Conservation (phyloP, 2,329 filamentous ascomycete species). For the Neonectria punicea region DNA sequence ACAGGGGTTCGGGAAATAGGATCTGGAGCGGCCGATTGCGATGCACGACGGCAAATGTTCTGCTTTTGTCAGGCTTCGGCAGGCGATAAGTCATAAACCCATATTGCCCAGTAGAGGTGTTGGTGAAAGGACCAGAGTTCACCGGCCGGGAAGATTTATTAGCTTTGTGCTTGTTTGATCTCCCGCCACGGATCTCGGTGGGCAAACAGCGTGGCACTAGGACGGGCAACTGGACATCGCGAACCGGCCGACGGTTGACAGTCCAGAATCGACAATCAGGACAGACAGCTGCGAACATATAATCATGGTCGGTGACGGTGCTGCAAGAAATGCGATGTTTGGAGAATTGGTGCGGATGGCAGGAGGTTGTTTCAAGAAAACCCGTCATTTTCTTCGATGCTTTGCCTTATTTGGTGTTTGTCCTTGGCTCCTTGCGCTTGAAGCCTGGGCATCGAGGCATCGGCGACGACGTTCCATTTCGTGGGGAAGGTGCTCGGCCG, state of each 20-base stretch:
- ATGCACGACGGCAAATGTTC: constrained; percentile 2
- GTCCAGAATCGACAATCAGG: not conserved
- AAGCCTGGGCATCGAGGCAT: not conserved
- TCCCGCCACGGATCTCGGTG: constrained; percentile 19
- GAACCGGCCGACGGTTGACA: not conserved
- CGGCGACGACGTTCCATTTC: not conserved
- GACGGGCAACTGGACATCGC: constrained; percentile 1
- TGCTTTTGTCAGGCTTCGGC: not conserved
- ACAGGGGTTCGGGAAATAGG: not conserved
- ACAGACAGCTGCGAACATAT: not conserved
- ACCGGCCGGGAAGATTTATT: not conserved
- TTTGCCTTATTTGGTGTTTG: not conserved
- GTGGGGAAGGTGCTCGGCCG: not conserved
- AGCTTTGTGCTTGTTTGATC: not conserved
- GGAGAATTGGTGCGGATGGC: no score
- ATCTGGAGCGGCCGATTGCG: constrained; percentile 3
- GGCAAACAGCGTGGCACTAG: constrained; percentile 18
- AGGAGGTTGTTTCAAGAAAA: not conserved
- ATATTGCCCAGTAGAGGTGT: not conserved
- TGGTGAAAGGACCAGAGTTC: not conserved
- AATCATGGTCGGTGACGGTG: not conserved
- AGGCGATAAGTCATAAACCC: not conserved
- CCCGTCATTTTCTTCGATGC: not conserved
- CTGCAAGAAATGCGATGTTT: not conserved
- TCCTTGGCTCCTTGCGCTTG: not conserved